Evolutionary conservation across 2,329 filamentous ascomycete species (phyloP).

Genomic region (Drechslera avenae): DNA sequence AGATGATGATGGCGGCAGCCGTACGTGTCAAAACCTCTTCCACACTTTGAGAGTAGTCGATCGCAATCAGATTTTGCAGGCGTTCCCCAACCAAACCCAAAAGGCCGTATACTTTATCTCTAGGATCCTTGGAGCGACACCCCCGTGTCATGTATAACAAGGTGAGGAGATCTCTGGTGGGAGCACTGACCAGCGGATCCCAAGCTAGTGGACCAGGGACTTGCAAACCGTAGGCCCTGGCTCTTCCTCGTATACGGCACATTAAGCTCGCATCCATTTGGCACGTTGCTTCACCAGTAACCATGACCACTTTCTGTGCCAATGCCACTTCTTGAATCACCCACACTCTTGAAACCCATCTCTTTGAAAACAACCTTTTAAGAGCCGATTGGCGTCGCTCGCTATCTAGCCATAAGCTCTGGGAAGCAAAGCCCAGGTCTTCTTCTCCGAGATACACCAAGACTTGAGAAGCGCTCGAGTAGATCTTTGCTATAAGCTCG

Average conservation of each 20-base stretch:
- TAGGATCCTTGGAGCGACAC: conserved; percentile 15
- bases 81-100: conserved; percentile 15
- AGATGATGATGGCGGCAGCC: conserved; percentile 16
- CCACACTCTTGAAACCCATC: conserved; percentile 22
- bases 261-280: conserved; percentile 11
- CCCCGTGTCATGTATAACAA: conserved; percentile 15
- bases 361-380: conserved; percentile 13
- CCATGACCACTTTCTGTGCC: conserved; percentile 15
- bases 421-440: conserved; percentile 11
- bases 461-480: conserved; percentile 15
- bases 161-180: conserved; percentile 15
- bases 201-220: conserved; percentile 19
- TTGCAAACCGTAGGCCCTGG: conserved; percentile 11
- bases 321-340: conserved; percentile 27
- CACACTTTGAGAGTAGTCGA: conserved; percentile 19
- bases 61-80: conserved; percentile 13
- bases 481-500: conserved; percentile 23
- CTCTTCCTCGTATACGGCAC: conserved; percentile 17
- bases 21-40: conserved; percentile 15
- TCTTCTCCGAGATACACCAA: conserved; percentile 18
- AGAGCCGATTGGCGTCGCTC: conserved; percentile 11
- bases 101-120: conserved; percentile 18
- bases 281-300: conserved; percentile 12
- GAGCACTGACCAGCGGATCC: conserved; percentile 17
- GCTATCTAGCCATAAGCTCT: conserved; percentile 12